Base-by-base conservation (phyloP, 768 basidiomycete genomes). In the Tricholomella constricta region DNA sequence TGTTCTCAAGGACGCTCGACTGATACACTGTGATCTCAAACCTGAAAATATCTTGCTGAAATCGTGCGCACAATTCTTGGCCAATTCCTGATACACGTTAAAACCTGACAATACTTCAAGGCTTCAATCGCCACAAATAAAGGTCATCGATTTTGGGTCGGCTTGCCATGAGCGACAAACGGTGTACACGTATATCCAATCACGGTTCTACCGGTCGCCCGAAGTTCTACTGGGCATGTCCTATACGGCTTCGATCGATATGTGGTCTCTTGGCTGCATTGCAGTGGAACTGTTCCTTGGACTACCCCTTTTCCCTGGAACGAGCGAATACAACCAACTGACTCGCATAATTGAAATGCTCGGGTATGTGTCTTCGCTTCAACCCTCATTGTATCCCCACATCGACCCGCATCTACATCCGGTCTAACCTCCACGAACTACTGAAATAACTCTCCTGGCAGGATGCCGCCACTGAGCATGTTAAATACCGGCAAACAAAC, bases 171-270 rank as follows among this genome's bases (percentile, higher is more conserved):
- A 98, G 73, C 88, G 92, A 62, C 95, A 98, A 72, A 99, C 96
- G n/a, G 94, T 98, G 37, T 99, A 99, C 70, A 99, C 97, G 3
- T 99, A 99, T 73, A 98, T 99, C 68, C 97, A 99, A 67, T 98
- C 95, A 8, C 83, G 97, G 45, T 99, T 99, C 76, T 99, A 99
- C 69, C 90, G 97, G 38, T 96, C 93, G 2, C 97, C 97, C 11
- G 97, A 99, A 73, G 97, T 99, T 15, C 79, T 99, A 25, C 78
- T 99, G 22, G 94, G 94, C 12, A 86, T 98, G 69, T 86, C 94
- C 11, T 98, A 99, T 69, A 95, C 89, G 20, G 86, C 94, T 10
- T 79, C 92, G 10, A 98, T 99, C 72, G 97, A 99, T 70, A 98
- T 99, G 94, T 99, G 97, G 97, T 95, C 92, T 15, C 73, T 99